Percentiles rank a stretch among this genome's conserved stretches.
phyloP scores from a whole-genome alignment of 305 asterid species.

The Plantago lanceolata region DNA sequence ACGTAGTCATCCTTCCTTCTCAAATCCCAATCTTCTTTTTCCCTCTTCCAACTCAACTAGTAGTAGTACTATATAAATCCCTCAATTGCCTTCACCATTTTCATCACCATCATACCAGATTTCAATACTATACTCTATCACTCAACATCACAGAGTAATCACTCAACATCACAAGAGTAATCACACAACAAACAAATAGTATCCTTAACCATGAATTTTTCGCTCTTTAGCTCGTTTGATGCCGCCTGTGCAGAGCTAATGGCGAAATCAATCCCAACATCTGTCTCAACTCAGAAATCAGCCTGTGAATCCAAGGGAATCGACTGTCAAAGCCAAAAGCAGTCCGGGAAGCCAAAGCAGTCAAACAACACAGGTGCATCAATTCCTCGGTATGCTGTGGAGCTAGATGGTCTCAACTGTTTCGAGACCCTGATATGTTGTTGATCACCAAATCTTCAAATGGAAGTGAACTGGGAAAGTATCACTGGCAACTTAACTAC shows the following conservation, averaged over 20 bases:
- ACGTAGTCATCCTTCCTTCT: too few relatives aligned
- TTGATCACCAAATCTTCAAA: background rate
- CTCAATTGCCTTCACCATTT: background rate
- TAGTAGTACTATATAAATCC: constrained; percentile 13
- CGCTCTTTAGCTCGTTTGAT: constrained; percentile 42
- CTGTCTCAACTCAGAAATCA: constrained; percentile 1
- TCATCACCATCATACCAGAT: background rate
- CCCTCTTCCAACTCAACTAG: background rate
- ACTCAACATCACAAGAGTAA: too few relatives aligned
- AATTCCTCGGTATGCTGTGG: constrained; percentile 28
- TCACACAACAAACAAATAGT: background rate
- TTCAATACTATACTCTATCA: background rate
- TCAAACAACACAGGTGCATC: background rate
- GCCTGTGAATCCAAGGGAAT: background rate
- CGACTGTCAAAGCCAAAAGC: background rate
- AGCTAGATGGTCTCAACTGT: constrained; percentile 35
- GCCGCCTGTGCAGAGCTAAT: constrained; percentile 34
- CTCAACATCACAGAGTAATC: too few relatives aligned
- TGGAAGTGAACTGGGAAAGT: too few relatives aligned
- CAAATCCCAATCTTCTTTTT: too few relatives aligned
- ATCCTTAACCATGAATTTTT: constrained; percentile 27
- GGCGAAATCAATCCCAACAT: constrained; percentile 21
- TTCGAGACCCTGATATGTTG: constrained; percentile 27
- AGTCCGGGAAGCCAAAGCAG: constrained; percentile 7
- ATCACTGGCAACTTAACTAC: too few relatives aligned